Evolutionary conservation across 257 asterid genomes (phyloP).

Genomic region (Voacanga thouarsii): DNA sequence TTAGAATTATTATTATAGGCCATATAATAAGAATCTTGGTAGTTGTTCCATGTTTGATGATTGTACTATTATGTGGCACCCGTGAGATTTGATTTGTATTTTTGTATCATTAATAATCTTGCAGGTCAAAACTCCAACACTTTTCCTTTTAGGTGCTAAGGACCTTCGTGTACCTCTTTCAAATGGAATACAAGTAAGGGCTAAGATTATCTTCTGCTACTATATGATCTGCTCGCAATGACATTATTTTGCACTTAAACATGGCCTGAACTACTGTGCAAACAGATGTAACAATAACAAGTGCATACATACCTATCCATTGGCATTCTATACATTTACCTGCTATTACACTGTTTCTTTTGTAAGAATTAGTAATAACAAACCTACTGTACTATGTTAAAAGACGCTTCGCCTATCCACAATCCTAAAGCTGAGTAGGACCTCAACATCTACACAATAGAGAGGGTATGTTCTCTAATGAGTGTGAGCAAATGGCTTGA

Average conservation of each 20-base stretch:
- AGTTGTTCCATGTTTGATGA: not conserved
- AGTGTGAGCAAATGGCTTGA: not conserved
- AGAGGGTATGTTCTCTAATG: not conserved
- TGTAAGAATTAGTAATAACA: not conserved
- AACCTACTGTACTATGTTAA: not conserved
- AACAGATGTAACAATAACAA: not conserved
- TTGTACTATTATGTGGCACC: not conserved
- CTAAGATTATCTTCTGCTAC: not conserved
- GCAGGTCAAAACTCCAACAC: slow-evolving; percentile 89
- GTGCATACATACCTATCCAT: not conserved
- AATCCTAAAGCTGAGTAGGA: not conserved
- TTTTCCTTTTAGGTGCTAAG: slow-evolving; percentile 76
- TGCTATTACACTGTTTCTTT: not conserved
- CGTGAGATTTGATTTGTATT: not conserved
- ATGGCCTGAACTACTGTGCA: not conserved
- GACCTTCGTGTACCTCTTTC: slow-evolving; percentile 91
- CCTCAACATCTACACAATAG: not conserved
- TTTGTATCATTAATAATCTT: slow-evolving; percentile 5
- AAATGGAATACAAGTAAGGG: slow-evolving; percentile 78
- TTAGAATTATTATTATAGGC: not conserved
- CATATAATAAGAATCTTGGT: not conserved
- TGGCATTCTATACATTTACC: not conserved
- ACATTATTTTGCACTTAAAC: not conserved
- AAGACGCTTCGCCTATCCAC: not conserved
- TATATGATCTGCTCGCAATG: not conserved